A percentile compares a stretch with the other conserved stretches of the same genome.
Conservation (phyloP, 208 protist species). For the Zelonia costaricensis region DNA sequence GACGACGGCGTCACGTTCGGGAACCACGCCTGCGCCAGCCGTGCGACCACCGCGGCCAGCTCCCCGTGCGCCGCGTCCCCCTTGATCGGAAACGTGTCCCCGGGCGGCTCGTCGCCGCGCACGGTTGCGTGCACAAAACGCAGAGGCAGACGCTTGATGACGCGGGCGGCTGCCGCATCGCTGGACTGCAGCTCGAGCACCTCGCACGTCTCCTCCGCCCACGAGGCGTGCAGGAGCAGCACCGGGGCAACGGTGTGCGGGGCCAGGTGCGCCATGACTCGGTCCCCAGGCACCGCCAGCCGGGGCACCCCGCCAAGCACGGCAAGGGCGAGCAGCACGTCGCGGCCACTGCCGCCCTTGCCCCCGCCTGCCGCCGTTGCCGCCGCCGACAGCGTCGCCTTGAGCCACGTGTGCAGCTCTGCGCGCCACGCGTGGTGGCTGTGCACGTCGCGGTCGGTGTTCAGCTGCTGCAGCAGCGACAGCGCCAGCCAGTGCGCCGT, state of each 20-base stretch:
- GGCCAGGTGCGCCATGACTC: conserved; percentile 48
- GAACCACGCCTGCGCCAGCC: conserved; percentile 18
- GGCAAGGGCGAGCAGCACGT: conserved; percentile 63
- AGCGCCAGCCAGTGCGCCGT: conserved; percentile 65
- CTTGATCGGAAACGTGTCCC: conserved; percentile 15
- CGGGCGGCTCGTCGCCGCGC: conserved; percentile 27
- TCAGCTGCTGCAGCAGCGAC: conserved; percentile 74
- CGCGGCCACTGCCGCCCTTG: conserved; percentile 7
- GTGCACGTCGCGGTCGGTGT: conserved; percentile 22
- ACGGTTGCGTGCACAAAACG: conserved; percentile 57
- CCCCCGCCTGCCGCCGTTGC: too few relatives aligned
- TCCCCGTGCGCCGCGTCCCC: conserved; percentile 7
- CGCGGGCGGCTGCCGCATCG: neutral
- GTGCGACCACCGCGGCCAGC: conserved; percentile 31
- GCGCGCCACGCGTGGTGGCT: conserved; percentile 55
- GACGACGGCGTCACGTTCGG: conserved; percentile 8
- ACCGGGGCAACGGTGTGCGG: conserved; percentile 38
- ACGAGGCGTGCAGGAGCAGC: conserved; percentile 49
- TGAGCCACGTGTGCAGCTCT: conserved; percentile 65
- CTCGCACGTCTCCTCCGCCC: conserved; percentile 69
- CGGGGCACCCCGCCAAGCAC: conserved; percentile 61
- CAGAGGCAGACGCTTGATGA: conserved; percentile 50
- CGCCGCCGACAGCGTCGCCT: conserved; percentile 29
- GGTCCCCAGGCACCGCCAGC: conserved; percentile 74
- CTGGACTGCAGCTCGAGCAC: conserved; percentile 52